A percentile compares a stretch with the other conserved stretches of the same genome.
Evolutionary conservation across 495 filamentous ascomycete species (phyloP).

Genomic region (Podospora appendiculata): DNA sequence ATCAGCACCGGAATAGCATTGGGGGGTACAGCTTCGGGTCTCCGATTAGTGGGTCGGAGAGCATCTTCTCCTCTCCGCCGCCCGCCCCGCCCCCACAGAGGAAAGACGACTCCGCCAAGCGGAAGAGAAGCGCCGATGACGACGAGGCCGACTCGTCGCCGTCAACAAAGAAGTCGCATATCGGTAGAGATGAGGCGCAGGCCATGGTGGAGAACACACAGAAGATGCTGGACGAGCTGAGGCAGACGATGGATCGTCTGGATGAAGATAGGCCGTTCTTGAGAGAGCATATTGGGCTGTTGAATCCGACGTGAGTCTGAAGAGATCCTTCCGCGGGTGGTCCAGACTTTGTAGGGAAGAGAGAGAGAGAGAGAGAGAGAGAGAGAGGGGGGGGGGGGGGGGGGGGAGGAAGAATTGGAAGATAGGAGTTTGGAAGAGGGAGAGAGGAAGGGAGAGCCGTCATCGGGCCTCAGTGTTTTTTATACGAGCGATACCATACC

Average conservation of each 20-base stretch:
- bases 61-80: background rate
- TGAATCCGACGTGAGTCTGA: too few relatives aligned
- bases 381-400: too few relatives aligned
- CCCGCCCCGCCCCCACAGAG: background rate
- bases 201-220: constrained; percentile 19
- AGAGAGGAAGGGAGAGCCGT: too few relatives aligned
- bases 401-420: too few relatives aligned
- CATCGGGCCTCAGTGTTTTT: too few relatives aligned
- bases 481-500: too few relatives aligned
- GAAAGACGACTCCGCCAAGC: background rate
- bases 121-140: constrained; percentile 1
- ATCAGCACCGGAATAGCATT: background rate
- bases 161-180: constrained; percentile 2
- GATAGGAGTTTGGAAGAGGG: too few relatives aligned
- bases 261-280: constrained; percentile 10
- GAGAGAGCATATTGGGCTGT: constrained; percentile 5
- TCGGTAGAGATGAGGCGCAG: constrained; percentile 8
- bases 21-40: background rate
- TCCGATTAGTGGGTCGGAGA: background rate
- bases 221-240: constrained; percentile 23
- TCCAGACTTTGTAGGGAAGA: too few relatives aligned
- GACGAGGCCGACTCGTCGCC: background rate
- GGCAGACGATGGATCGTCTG: constrained; percentile 19
- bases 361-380: too few relatives aligned
- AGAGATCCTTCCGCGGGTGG: too few relatives aligned